Percentiles rank a stretch among this genome's conserved stretches.
These are phyloP conservation scores for Coemansia sp. DNA, from an alignment of 192 early-diverging fungal genomes.

Conservation along the genomic window DNA sequence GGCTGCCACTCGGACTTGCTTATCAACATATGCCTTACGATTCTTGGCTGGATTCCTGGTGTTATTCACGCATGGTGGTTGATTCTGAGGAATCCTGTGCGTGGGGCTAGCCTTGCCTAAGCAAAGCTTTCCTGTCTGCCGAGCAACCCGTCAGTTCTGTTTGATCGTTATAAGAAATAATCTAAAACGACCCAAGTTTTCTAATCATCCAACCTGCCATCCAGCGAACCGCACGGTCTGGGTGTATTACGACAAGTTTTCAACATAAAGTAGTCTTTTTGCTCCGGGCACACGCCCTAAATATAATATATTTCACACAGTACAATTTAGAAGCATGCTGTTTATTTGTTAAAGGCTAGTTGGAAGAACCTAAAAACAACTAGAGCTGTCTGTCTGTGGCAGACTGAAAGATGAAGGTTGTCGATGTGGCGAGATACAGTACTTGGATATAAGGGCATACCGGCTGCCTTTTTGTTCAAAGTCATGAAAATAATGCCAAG, in stretches of 20 bases:
- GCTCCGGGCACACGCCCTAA: too few relatives aligned
- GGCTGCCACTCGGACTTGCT: constrained; percentile 58
- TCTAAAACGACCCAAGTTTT: too few relatives aligned
- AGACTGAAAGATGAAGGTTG: not conserved
- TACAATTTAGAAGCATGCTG: not conserved
- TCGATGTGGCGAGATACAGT: not conserved
- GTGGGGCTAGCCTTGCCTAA: too few relatives aligned
- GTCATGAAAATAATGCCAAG: not conserved
- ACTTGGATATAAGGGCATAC: not conserved
- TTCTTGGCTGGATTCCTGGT: constrained; percentile 68
- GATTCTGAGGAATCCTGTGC: constrained; percentile 30
- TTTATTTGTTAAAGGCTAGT: not conserved
- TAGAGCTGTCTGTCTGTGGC: not conserved
- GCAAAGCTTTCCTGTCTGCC: too few relatives aligned
- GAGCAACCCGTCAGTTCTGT: too few relatives aligned
- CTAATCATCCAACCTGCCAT: too few relatives aligned
- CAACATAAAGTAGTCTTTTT: too few relatives aligned
- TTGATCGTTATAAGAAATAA: too few relatives aligned
- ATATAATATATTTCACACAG: too few relatives aligned
- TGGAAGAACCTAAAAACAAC: not conserved
- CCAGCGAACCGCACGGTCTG: too few relatives aligned
- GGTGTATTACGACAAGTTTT: too few relatives aligned
- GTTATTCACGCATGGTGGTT: constrained; percentile 65
- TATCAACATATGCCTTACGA: constrained; percentile 69
- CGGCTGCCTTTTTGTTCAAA: not conserved